phyloP scores from a whole-genome alignment of 495 filamentous ascomycete species.

The Penicillium angulare region DNA sequence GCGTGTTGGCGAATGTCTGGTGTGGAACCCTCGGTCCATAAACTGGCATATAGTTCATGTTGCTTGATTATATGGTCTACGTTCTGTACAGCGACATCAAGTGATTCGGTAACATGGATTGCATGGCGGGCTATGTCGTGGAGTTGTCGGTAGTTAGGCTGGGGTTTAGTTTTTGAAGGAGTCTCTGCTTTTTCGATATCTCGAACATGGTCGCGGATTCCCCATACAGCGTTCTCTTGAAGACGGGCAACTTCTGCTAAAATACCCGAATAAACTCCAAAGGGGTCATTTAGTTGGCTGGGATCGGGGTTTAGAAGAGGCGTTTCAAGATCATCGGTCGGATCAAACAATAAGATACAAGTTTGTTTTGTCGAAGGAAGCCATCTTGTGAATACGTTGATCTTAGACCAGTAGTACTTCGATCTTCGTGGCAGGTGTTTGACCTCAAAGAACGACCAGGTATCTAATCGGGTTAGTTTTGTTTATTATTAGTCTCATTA shows the following conservation, averaged over 20 bases:
- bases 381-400: conserved; percentile 12
- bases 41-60: conserved; percentile 13
- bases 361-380: conserved; percentile 17
- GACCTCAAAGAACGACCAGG: conserved; percentile 15
- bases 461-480: conserved; percentile 5
- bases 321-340: neutral
- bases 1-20: neutral
- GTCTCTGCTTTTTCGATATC: conserved; percentile 16
- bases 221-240: conserved; percentile 27
- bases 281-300: conserved; percentile 13
- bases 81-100: conserved; percentile 35
- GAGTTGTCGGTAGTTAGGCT: conserved; percentile 37
- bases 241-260: conserved; percentile 14
- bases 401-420: conserved; percentile 9
- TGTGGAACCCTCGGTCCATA: neutral
- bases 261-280: conserved; percentile 18
- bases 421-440: conserved; percentile 2
- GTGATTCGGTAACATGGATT: conserved; percentile 45
- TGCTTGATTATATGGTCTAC: conserved; percentile 35
- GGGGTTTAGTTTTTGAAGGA: neutral
- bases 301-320: neutral
- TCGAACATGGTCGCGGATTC: conserved; percentile 23
- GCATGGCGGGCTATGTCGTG: conserved; percentile 50
- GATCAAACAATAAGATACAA: conserved; percentile 34
- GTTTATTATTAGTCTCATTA: neutral